phyloP scores from a whole-genome alignment of 2,329 filamentous ascomycete genomes.

The Apiospora sp. region DNA sequence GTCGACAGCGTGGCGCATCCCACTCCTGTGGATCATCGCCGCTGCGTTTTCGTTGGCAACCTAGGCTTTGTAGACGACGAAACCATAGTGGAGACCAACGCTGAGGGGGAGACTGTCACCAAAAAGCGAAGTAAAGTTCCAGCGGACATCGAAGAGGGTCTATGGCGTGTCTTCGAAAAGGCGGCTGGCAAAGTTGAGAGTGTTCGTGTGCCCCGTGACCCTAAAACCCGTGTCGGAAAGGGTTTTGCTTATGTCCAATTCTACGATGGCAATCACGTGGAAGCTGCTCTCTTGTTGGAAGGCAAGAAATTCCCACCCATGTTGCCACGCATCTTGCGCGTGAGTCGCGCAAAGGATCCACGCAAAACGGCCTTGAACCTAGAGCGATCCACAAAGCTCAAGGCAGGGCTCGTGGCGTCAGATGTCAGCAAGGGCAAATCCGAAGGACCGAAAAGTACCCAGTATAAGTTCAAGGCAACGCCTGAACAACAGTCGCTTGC shows the following conservation, averaged over 20 bases:
- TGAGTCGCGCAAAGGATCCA: constrained; percentile 83
- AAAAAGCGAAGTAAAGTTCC: constrained; percentile 79
- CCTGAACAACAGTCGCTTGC: constrained; percentile 74
- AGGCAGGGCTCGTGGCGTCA: constrained; percentile 39
- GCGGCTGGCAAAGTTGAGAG: constrained; percentile 84
- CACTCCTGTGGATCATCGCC: constrained; percentile 79
- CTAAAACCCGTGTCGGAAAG: constrained; percentile 91
- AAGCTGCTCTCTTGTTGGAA: constrained; percentile 86
- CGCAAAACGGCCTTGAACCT: constrained; percentile 65
- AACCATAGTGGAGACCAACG: constrained; percentile 70
- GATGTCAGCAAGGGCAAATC: constrained; percentile 34
- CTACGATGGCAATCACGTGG: constrained; percentile 85
- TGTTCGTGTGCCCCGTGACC: constrained; percentile 89
- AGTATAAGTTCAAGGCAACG: constrained; percentile 75
- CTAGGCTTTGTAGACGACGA: constrained; percentile 96
- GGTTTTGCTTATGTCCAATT: constrained; percentile 99
- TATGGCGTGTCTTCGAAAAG: constrained; percentile 82
- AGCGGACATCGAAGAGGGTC: constrained; percentile 89
- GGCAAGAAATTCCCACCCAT: constrained; percentile 94
- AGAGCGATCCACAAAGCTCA: constrained; percentile 54
- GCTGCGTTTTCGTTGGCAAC: constrained; percentile 96
- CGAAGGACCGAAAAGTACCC: constrained; percentile 49
- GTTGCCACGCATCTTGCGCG: constrained; percentile 87
- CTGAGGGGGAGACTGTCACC: constrained; percentile 71
- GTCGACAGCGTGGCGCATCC: constrained; percentile 94